Evolutionary conservation across 2,329 filamentous ascomycete genomes (phyloP), one percentile per base, ranked within the genome.

Genomic region (Escovopsis weberi): DNA sequence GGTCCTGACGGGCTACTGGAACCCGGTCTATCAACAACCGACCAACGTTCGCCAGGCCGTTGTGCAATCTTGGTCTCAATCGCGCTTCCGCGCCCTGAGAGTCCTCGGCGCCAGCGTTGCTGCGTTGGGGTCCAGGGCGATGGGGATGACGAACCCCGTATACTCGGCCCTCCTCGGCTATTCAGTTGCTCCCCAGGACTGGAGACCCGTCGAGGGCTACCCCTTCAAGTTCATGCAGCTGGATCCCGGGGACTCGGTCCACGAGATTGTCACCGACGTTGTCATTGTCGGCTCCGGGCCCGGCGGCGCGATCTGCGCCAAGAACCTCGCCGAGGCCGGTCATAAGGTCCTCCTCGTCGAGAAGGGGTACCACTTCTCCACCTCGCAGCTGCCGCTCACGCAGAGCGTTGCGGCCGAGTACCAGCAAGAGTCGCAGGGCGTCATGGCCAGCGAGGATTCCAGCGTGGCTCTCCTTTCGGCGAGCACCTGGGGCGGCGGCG

Each of bases 271-370:
- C 42, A 81, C 83, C 0, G 89, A 95, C 58, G 77, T 94, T 1
- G 76, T 94, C 35, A 78, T 95, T 45, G 72, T 95, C 18, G 88
- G 88, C 2, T 91, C 84, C 33, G 88, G 88, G 26, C 93, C 85
- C 52, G 88, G 88, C 48, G 87, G 84, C 35, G 85, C 72, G 9
- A 86, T 94, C 0, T 75, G 73, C 33, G 87, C 88, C 23, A 88
- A 88, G 59, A 81, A 84, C 40, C 65, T 94, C 1, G 76, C 87
- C 9, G 80, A 87, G 59, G 82, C 80, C 1, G 85, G 83, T 4
- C 69, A 83, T 48, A 68, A 69, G 18, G 85, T 94, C 26, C 59
- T 94, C 4, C 84, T 95, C 1, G 79, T 86, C 3, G 86, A 93
- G 50, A 91, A 91, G 57, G 76, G 75, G 1, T 86, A 88, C 57